Conservation (phyloP, 768 basidiomycete genomes). For the Agaricus subrufescens region DNA sequence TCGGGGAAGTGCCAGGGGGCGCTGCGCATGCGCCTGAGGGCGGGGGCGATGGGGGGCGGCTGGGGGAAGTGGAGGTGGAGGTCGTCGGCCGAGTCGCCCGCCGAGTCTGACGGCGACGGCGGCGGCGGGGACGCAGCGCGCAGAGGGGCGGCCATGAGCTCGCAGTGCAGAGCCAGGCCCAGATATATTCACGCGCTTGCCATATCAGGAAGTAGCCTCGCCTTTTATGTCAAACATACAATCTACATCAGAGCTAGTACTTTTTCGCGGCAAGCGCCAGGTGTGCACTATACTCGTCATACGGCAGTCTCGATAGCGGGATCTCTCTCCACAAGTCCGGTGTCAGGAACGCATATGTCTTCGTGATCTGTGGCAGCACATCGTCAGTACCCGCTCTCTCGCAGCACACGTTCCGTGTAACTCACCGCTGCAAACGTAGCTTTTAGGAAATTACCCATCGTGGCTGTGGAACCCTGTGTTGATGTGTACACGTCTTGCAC, state of each 20-base stretch:
- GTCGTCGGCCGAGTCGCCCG: constrained; percentile 2
- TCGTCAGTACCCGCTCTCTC: not conserved
- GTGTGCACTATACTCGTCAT: constrained; percentile 94
- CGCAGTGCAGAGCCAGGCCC: not conserved
- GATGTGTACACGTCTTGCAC: constrained; percentile 97
- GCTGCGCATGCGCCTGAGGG: constrained; percentile 38
- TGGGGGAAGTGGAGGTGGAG: constrained; percentile 32
- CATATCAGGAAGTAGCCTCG: constrained; percentile 11
- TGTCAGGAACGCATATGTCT: constrained; percentile 97
- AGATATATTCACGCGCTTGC: not conserved
- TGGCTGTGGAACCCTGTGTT: constrained; percentile 96
- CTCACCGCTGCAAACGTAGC: constrained; percentile 89
- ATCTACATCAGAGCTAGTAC: constrained; percentile 26
- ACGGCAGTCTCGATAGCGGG: constrained; percentile 82
- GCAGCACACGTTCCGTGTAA: constrained; percentile 10
- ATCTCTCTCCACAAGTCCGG: constrained; percentile 98
- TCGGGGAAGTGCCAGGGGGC: constrained; percentile 26
- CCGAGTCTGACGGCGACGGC: not conserved
- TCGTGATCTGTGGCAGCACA: constrained; percentile 65
- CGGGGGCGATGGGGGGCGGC: constrained; percentile 37
- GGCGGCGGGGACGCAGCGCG: constrained; percentile 9
- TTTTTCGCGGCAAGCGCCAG: constrained; percentile 85
- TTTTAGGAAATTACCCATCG: constrained; percentile 99
- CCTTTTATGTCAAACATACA: constrained; percentile 11
- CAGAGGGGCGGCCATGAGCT: not conserved